Evolutionary conservation across 75 land plant genomes (phyloP).

Genomic region (Selaginella moellendorffii): DNA sequence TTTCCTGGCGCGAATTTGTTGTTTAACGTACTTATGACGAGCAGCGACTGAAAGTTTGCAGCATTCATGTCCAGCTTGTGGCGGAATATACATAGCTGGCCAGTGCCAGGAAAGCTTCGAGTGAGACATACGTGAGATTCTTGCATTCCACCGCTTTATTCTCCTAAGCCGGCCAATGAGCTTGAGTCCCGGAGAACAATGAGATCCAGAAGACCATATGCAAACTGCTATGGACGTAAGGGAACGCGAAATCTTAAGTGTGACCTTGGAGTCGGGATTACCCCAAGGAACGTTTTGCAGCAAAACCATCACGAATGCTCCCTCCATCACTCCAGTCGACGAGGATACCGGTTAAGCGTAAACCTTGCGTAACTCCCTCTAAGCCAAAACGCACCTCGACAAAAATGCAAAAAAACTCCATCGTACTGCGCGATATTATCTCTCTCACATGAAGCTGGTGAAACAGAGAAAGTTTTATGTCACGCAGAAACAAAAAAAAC

Average conservation of each 20-base stretch:
- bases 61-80: too few relatives aligned
- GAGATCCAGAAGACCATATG: constrained; percentile 80
- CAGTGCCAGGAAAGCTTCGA: too few relatives aligned
- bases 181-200: constrained; percentile 35
- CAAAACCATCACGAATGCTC: constrained; percentile 73
- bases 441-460: constrained; percentile 72
- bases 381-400: constrained; percentile 51
- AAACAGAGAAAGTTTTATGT: constrained; percentile 18
- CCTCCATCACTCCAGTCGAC: constrained; percentile 29
- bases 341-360: constrained; percentile 37
- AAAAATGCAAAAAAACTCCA: constrained; percentile 69
- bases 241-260: too few relatives aligned
- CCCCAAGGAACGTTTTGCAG: constrained; percentile 91
- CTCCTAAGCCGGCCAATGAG: constrained; percentile 34
- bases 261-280: constrained; percentile 41
- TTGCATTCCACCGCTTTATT: constrained; percentile 55
- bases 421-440: constrained; percentile 67
- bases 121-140: constrained; percentile 39
- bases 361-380: constrained; percentile 47
- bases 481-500: too few relatives aligned
- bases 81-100: too few relatives aligned
- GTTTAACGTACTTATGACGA: too few relatives aligned
- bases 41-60: too few relatives aligned
- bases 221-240: too few relatives aligned
- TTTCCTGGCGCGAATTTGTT: too few relatives aligned